phyloP scores from a whole-genome alignment of 306 rosid genomes.

The Prinsepia uniflora region DNA sequence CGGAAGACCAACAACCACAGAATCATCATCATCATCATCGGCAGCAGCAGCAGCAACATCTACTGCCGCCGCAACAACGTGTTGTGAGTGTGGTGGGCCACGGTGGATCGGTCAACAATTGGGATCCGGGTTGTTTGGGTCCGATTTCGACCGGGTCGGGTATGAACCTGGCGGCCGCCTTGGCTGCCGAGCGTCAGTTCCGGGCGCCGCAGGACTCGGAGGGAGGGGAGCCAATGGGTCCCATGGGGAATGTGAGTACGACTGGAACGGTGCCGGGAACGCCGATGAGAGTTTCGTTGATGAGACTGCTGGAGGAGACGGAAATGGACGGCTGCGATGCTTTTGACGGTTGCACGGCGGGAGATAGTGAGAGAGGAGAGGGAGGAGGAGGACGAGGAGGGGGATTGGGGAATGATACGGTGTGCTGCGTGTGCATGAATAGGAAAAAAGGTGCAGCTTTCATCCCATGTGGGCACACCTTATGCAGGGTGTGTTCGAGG shows the following conservation, averaged over 20 bases:
- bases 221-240: not conserved
- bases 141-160: slow-evolving; percentile 42
- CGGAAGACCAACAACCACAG: slow-evolving; percentile 14
- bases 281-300: slow-evolving; percentile 74
- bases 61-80: not conserved
- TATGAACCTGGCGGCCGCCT: slow-evolving; percentile 88
- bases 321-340: slow-evolving; percentile 49
- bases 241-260: not conserved
- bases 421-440: slow-evolving; percentile 98
- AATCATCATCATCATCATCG: not conserved
- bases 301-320: slow-evolving; percentile 76
- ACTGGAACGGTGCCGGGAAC: slow-evolving; percentile 39
- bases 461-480: slow-evolving; percentile 97
- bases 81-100: slow-evolving; percentile 33
- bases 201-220: slow-evolving; percentile 42
- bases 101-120: slow-evolving; percentile 17
- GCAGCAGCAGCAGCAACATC: not conserved
- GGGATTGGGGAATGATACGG: slow-evolving; percentile 42
- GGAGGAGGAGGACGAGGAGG: slow-evolving; percentile 18
- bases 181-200: slow-evolving; percentile 79
- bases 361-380: slow-evolving; percentile 19
- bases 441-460: slow-evolving; percentile 87
- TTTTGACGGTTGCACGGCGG: not conserved
- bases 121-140: slow-evolving; percentile 29
- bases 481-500: slow-evolving; percentile 93